These are phyloP conservation scores for Hypoxylon sp. DNA, from an alignment of 2,329 filamentous ascomycete genomes.

Conservation along the genomic window DNA sequence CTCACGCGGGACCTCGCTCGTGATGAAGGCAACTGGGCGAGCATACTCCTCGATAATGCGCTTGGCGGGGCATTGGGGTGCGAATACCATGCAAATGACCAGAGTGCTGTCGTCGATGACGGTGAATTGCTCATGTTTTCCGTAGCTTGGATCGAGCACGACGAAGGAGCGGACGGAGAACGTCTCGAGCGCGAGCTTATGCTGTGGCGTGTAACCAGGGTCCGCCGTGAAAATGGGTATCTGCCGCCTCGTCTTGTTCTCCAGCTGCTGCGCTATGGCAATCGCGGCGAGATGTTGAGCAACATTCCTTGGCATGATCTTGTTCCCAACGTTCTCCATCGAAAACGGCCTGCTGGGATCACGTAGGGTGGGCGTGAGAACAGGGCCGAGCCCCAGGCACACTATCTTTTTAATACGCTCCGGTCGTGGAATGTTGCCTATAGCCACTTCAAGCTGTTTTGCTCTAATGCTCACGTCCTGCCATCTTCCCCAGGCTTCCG, in stretches of 20 bases:
- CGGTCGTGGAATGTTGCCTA: slow-evolving; percentile 31
- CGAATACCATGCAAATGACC: slow-evolving; percentile 22
- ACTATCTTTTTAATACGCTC: slow-evolving; percentile 34
- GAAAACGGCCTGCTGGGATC: neutral
- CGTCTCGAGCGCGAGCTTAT: slow-evolving; percentile 30
- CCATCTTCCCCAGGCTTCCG: slow-evolving; percentile 31
- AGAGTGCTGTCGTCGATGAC: slow-evolving; percentile 35
- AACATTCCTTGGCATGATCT: slow-evolving; percentile 20
- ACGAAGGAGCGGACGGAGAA: slow-evolving; percentile 18
- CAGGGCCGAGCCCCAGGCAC: slow-evolving; percentile 34
- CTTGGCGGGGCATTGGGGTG: slow-evolving; percentile 29
- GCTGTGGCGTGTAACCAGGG: slow-evolving; percentile 25
- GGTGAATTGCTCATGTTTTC: slow-evolving; percentile 35
- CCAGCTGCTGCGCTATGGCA: slow-evolving; percentile 26
- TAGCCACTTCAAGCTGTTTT: slow-evolving; percentile 17
- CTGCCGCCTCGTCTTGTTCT: slow-evolving; percentile 16
- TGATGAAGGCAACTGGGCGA: slow-evolving; percentile 33
- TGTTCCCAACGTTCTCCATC: neutral
- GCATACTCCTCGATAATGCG: slow-evolving; percentile 35
- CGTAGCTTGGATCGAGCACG: slow-evolving; percentile 32
- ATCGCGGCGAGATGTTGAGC: slow-evolving; percentile 37
- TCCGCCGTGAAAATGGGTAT: slow-evolving; percentile 34
- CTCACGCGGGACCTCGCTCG: slow-evolving; percentile 9
- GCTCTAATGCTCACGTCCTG: slow-evolving; percentile 18
- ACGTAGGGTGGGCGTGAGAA: neutral